phyloP scores from a whole-genome alignment of 768 basidiomycete genomes.

The Lyophyllum shimeji region DNA sequence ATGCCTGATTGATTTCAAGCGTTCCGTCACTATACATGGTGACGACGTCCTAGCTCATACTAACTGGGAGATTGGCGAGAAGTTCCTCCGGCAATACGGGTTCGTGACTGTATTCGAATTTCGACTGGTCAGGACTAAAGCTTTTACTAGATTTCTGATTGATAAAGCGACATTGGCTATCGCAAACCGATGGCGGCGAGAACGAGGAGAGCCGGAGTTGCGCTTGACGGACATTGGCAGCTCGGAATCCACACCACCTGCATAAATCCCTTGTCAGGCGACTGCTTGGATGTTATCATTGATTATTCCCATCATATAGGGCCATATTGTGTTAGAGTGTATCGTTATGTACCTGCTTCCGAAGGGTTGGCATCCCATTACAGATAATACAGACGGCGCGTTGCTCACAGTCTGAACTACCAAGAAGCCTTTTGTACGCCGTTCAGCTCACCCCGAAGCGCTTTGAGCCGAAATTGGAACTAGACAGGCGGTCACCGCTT shows the following conservation, averaged over 20 bases:
- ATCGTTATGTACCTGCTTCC: slow-evolving; percentile 7
- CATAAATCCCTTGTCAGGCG: slow-evolving; percentile 2
- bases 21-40: slow-evolving; percentile 74
- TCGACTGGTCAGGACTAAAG: slow-evolving; percentile 2
- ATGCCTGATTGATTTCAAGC: slow-evolving; percentile 72
- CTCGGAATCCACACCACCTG: slow-evolving; percentile 29
- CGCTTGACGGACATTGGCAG: slow-evolving; percentile 51
- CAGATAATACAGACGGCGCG: background rate
- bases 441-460: slow-evolving; percentile 75
- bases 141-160: slow-evolving; percentile 63
- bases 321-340: slow-evolving; percentile 5
- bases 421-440: slow-evolving; percentile 93
- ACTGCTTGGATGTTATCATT: background rate
- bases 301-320: background rate
- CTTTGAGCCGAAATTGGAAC: slow-evolving; percentile 92
- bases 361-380: background rate
- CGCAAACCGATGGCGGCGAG: slow-evolving; percentile 86
- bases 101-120: slow-evolving; percentile 29
- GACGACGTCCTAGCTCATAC: slow-evolving; percentile 88
- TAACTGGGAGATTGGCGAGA: slow-evolving; percentile 89
- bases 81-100: slow-evolving; percentile 84
- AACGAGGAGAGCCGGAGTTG: slow-evolving; percentile 77
- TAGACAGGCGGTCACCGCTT: slow-evolving; percentile 26
- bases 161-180: slow-evolving; percentile 69
- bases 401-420: slow-evolving; percentile 42